Percentiles rank a stretch among this genome's conserved stretches.
Evolutionary conservation across 1,284 basidiomycete genomes (phyloP).

Genomic region (Pseudozyma tsukubaensis): DNA sequence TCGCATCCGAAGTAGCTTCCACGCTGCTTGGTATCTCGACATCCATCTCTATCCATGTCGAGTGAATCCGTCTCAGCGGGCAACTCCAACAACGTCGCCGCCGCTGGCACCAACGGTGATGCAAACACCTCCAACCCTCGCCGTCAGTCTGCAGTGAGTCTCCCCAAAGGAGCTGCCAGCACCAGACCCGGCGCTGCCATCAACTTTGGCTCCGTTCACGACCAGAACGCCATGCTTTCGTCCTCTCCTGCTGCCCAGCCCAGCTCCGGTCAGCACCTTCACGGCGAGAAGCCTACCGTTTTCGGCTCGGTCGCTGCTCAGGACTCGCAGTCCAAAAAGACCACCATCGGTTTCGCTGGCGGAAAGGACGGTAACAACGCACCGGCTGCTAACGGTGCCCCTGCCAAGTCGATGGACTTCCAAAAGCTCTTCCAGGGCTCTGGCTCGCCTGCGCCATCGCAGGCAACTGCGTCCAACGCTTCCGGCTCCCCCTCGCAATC

Average conservation of each 20-base stretch:
- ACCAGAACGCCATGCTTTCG: conserved; percentile 69
- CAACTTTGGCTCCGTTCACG: conserved; percentile 70
- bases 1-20: conserved; percentile 24
- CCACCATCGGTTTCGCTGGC: conserved; percentile 60
- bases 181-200: conserved; percentile 58
- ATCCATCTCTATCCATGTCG: conserved; percentile 51
- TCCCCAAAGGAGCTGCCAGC: conserved; percentile 55
- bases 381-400: conserved; percentile 63
- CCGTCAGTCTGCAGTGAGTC: conserved; percentile 62
- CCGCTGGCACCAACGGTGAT: conserved; percentile 49
- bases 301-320: conserved; percentile 68
- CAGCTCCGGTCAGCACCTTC: conserved; percentile 61
- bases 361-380: conserved; percentile 71
- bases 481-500: conserved; percentile 40
- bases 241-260: conserved; percentile 70
- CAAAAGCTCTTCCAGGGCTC: conserved; percentile 68
- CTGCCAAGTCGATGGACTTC: conserved; percentile 60
- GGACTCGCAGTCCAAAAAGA: conserved; percentile 60
- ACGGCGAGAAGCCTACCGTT: conserved; percentile 65
- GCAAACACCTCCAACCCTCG: conserved; percentile 34
- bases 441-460: conserved; percentile 42
- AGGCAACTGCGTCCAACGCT: conserved; percentile 34
- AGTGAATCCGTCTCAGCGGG: conserved; percentile 47
- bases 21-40: conserved; percentile 43
- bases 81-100: conserved; percentile 43